Evolutionary conservation across 371 early-diverging fungal genomes (phyloP), one percentile per base, ranked within the genome.

Genomic region (Mucor indicus): DNA sequence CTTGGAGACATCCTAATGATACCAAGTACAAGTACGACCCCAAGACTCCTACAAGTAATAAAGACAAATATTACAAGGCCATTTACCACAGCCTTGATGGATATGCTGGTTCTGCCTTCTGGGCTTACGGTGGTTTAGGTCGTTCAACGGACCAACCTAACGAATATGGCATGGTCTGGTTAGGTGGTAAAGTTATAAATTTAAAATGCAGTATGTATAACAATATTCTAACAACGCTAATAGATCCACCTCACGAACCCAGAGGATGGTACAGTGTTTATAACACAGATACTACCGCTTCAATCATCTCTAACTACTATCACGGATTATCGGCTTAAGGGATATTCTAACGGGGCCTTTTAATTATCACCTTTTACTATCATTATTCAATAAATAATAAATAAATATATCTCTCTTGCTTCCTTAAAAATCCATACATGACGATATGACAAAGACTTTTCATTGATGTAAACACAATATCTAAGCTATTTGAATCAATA

Each of bases 201-300:
- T 6, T 29, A 29, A 29, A 38, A 20, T 16, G 55, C 67, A 1
- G 66, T 69, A n/a, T n/a, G n/a, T 55, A 17, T 12, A 38, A 51
- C 23, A 35, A 43, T 30, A 30, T 33, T 25, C 2, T 16, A 30
- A 31, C n/a, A n/a, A n/a, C n/a, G n/a, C n/a, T n/a, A n/a, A n/a
- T 41, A 67, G 73, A 73, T 57, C 73, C 73, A 47, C 73, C 69
- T 10, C 73, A 73, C 31, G 74, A 73, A 40, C 64, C 55, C 11
- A 62, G 58, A 38, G 74, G 74, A n/a, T 73, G 74, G 74, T 73
- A 73, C 29, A 50, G 61, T 48, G 67, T 73, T 2, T 73, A 73
- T 49, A 50, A 69, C 36, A 55, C 48, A 9, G 74, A 73, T 39
- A 8, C 30, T 29, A 33, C 35, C n/a, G n/a, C n/a, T n/a, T n/a